phyloP scores from a whole-genome alignment of 2,329 filamentous ascomycete species.

The Colletotrichum abscissum region DNA sequence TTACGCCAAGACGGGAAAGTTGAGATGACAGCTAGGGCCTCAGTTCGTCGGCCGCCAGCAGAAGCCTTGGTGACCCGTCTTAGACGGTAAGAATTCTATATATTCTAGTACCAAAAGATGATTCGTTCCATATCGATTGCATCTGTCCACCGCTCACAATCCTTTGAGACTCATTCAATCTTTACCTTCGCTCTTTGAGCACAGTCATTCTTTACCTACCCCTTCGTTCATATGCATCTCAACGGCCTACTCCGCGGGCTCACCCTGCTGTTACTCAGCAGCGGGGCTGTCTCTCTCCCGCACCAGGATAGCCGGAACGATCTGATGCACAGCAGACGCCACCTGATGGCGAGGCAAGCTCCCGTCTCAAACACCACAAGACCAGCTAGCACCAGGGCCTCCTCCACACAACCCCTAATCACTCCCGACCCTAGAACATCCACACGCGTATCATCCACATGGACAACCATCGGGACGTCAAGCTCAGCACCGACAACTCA shows the following conservation, averaged over 20 bases:
- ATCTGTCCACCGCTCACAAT: neutral
- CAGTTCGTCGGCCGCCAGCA: too few relatives aligned
- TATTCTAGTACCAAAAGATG: neutral
- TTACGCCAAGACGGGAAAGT: too few relatives aligned
- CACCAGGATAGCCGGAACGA: neutral
- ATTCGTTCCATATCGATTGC: neutral
- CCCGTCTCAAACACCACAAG: neutral
- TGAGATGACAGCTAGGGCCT: too few relatives aligned
- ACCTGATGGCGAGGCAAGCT: neutral
- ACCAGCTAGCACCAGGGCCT: neutral
- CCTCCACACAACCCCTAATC: neutral
- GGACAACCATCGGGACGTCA: neutral
- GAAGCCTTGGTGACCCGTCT: too few relatives aligned
- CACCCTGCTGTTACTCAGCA: neutral
- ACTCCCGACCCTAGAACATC: constrained; percentile 5
- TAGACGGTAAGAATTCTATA: neutral
- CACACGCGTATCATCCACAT: neutral
- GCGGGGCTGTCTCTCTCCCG: neutral
- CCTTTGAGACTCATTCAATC: neutral
- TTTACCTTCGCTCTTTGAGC: neutral
- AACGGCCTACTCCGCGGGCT: neutral
- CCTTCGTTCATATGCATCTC: neutral
- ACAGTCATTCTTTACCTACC: neutral
- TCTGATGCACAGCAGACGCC: neutral
- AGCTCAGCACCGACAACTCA: neutral